Percentiles rank a stretch among this genome's conserved stretches.
These are phyloP conservation scores for Zygoascus hellenicus DNA, from an alignment of 1,139 yeast genomes.

Conservation along the genomic window DNA sequence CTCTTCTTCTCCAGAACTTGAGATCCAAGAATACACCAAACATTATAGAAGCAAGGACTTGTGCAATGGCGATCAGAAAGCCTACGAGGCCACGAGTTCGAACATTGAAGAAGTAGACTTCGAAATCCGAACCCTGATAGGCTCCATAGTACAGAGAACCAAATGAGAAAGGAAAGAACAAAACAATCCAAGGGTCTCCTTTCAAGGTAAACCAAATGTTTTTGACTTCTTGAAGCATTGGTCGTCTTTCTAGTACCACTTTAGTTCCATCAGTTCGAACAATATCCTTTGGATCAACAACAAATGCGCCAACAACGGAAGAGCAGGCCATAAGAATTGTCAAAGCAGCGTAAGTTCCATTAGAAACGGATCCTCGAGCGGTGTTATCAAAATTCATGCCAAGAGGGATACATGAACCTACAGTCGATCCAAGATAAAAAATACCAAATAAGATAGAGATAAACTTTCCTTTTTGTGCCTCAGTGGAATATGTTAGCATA, in stretches of 20 bases:
- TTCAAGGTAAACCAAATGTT: conserved; percentile 37
- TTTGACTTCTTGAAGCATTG: conserved; percentile 41
- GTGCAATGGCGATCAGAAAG: conserved; percentile 50
- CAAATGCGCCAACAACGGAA: conserved; percentile 26
- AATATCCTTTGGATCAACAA: conserved; percentile 43
- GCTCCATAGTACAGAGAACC: conserved; percentile 57
- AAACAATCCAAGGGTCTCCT: conserved; percentile 39
- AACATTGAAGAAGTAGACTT: conserved; percentile 47
- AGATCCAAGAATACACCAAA: conserved; percentile 45
- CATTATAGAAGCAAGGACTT: conserved; percentile 48
- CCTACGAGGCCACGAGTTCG: conserved; percentile 53
- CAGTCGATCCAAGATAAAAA: conserved; percentile 44
- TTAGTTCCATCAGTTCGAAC: conserved; percentile 46
- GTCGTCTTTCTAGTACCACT: conserved; percentile 36
- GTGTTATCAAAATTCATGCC: conserved; percentile 27
- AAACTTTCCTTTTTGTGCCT: conserved; percentile 45
- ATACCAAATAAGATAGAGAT: conserved; percentile 36
- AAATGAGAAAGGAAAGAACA: conserved; percentile 52
- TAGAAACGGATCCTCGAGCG: conserved; percentile 16
- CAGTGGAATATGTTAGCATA: conserved; percentile 50
- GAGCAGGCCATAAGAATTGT: conserved; percentile 19
- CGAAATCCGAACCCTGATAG: conserved; percentile 49
- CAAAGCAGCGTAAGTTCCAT: conserved; percentile 21
- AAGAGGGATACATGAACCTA: conserved; percentile 20
- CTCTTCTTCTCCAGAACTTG: conserved; percentile 37